Conservation (phyloP, 257 asterid genomes). For the Nicotiana tabacum region DNA sequence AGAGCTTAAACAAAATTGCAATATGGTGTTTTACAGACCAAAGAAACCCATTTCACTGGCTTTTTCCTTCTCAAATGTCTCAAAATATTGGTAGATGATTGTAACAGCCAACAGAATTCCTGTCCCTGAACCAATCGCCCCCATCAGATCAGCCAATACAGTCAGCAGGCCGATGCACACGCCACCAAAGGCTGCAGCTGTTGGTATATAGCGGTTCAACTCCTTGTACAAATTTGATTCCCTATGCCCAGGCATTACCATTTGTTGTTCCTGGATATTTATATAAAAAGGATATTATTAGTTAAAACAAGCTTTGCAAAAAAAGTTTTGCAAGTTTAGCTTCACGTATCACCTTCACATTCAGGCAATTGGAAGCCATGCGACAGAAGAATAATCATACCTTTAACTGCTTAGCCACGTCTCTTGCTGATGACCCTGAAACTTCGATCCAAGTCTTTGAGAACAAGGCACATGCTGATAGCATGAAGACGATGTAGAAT, state of each 20-base stretch:
- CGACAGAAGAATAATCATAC: constrained; percentile 22
- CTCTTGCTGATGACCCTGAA: constrained; percentile 87
- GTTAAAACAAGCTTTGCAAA: background rate
- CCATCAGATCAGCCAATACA: constrained; percentile 89
- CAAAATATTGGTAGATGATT: constrained; percentile 82
- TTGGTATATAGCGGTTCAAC: constrained; percentile 85
- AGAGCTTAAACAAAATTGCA: constrained; percentile 12
- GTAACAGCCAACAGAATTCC: constrained; percentile 85
- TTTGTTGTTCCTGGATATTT: constrained; percentile 75
- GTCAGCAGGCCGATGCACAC: constrained; percentile 88
- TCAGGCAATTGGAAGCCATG: background rate
- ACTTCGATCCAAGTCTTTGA: constrained; percentile 94
- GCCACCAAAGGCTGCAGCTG: constrained; percentile 94
- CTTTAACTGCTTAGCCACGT: constrained; percentile 89
- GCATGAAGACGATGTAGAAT: constrained; percentile 76
- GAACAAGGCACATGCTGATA: constrained; percentile 84
- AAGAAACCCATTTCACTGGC: constrained; percentile 89
- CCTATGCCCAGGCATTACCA: constrained; percentile 96
- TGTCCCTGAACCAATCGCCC: constrained; percentile 90
- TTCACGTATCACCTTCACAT: background rate
- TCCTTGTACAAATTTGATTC: constrained; percentile 83
- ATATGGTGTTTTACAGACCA: constrained; percentile 44
- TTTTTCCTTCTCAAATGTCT: constrained; percentile 89
- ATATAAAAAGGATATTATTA: background rate
- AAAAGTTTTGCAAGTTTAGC: background rate